Evolutionary conservation across 2,329 filamentous ascomycete genomes (phyloP), one percentile per base, ranked within the genome.

Genomic region (Pseudogymnoascus sp.): DNA sequence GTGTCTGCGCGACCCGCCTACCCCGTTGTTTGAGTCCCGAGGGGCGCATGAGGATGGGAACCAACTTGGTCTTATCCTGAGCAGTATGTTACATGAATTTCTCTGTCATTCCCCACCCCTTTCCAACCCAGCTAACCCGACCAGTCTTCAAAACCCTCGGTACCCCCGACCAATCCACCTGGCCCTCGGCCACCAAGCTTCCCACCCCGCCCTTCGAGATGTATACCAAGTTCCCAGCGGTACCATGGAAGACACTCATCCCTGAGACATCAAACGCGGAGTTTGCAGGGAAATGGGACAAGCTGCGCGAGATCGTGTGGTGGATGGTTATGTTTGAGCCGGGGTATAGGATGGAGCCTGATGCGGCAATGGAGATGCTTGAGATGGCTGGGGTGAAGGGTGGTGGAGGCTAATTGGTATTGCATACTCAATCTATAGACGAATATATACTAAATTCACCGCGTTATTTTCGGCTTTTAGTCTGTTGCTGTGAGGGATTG

Each of bases 81-180:
- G 44, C 44, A 50, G 44, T 50, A 50, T 50, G 26, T 50, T 50
- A 21, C 13, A 1, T 17, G 13, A 11, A 24, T 41, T 29, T 29
- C 26, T 31, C 13, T 21, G 1, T 26, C 26, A 29, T n/a, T 15
- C 5, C 41, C 4, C 6, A 9, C 26, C 44, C 44, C 24, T 50
- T 50, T 50, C 7, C 13, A 15, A 31, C 26, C 44, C 13, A 31
- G 44, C 44, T 50, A 50, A 50, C 44, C 8, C 24, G 8, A 31
- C 96, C 91, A 70, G 93, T 97, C 36, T 97, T 99, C 76, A 87
- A 89, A 74, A 95, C 88, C 0, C 74, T 99, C 5, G 95, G 95
- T 1, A 97, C 92, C 1, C 94, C 94, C 0, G 88, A 88, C 47
- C 74, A 80, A n/a, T 78, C 86, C 60, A 84, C 79, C 0, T 99